Base-by-base conservation (phyloP, 208 protist genomes). In the Leishmania martiniquensis region DNA sequence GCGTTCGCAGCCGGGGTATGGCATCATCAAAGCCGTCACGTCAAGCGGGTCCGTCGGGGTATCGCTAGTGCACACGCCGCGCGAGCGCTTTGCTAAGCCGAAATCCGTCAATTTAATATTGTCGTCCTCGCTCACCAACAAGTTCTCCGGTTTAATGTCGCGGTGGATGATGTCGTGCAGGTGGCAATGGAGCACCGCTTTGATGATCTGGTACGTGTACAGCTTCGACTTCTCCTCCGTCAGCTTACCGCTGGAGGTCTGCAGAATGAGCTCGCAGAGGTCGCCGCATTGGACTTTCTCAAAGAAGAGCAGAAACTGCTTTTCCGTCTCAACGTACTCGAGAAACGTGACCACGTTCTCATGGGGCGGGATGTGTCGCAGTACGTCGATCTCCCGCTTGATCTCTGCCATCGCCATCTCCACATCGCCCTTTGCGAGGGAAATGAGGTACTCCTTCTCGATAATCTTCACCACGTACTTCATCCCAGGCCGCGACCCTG, bases 101-200 rank as follows among this genome's bases (percentile, higher is more conserved):
- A 98, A 98, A 76, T 98, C 95, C 17, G 95, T 98, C 42, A 98
- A 84, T 76, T 97, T 98, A 49, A 98, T 94, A 62, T 91, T 89
- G 81, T 97, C 90, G 52, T 97, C 88, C 62, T 93, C 87, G 62
- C 91, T 93, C 49, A 97, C 90, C 65, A 98, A 88, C 37, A 98
- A 75, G 73, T 98, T 98, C 81, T 98, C 95, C 12, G 93, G 93
- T 73, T 98, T 98, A 74, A 98, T 96, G 75, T 98, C 95, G 66
- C 95, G 89, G 81, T 98, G 95, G 72, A 95, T 95, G 57, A 97
- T 95, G 76, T 97, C 95, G 79, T 97, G 91, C 34, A 95, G 82
- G 82, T 98, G 95, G 80, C 93, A 97, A 79, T 97, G 94, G 68
- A 97, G 72, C 32, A 98, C 91, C 17, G 93, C 95, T 69, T 96